phyloP scores from a whole-genome alignment of 2,329 filamentous ascomycete genomes.

The Ophiocordyceps australis region DNA sequence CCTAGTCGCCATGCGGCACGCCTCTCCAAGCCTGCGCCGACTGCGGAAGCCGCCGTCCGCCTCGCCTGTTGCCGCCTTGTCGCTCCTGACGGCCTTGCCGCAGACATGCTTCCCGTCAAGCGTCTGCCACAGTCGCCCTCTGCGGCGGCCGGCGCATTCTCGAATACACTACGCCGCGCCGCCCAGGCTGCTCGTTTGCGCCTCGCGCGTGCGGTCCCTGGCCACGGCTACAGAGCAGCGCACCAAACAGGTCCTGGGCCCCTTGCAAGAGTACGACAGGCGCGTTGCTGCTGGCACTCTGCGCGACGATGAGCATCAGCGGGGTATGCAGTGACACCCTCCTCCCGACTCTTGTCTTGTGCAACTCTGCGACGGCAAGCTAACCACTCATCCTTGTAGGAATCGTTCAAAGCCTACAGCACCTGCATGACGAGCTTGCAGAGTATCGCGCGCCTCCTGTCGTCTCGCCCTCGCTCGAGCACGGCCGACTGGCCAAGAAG shows the following conservation, averaged over 20 bases:
- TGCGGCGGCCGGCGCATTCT: too few relatives aligned
- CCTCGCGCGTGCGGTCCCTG: constrained; percentile 8
- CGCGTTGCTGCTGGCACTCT: constrained; percentile 58
- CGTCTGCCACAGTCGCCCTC: too few relatives aligned
- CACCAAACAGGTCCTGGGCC: constrained; percentile 38
- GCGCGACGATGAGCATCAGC: constrained; percentile 78
- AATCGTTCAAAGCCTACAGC: constrained; percentile 77
- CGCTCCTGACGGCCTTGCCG: too few relatives aligned
- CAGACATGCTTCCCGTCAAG: too few relatives aligned
- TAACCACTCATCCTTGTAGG: constrained; percentile 23
- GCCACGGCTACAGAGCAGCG: constrained; percentile 9
- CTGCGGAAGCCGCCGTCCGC: too few relatives aligned
- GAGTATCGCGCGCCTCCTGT: constrained; percentile 59
- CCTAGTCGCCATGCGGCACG: too few relatives aligned
- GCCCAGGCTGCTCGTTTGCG: too few relatives aligned
- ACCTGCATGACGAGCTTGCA: constrained; percentile 68
- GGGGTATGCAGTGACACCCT: constrained; percentile 33
- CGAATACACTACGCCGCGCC: too few relatives aligned
- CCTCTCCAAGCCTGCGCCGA: too few relatives aligned
- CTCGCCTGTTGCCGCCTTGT: too few relatives aligned
- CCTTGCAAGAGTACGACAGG: constrained; percentile 74
- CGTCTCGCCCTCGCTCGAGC: constrained; percentile 59
- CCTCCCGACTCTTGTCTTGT: too few relatives aligned
- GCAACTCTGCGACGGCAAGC: background rate
- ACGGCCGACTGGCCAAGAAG: constrained; percentile 34